Conservation (phyloP, 306 rosid genomes). For the Vigna unguiculata region DNA sequence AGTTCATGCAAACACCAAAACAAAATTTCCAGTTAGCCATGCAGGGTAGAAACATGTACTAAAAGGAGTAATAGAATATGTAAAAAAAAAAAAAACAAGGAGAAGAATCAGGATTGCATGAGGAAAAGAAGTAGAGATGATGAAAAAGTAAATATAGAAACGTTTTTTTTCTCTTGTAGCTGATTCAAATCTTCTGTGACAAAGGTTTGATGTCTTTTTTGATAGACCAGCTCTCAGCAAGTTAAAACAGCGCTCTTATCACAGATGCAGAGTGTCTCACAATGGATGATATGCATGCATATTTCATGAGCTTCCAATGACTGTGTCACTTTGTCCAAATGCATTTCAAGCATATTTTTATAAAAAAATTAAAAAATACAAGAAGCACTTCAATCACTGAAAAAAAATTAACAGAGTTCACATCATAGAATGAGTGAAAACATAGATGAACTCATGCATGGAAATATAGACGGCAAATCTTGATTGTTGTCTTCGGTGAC, state of each 20-base stretch:
- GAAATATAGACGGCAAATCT: background rate
- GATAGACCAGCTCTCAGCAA: background rate
- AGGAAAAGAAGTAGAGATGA: background rate
- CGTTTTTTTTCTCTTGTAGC: background rate
- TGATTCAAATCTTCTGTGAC: background rate
- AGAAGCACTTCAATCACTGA: background rate
- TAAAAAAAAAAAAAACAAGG: background rate
- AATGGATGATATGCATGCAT: background rate
- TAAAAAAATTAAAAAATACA: background rate
- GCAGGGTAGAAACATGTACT: background rate
- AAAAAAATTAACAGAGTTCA: background rate
- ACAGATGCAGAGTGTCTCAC: background rate
- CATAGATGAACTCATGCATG: background rate
- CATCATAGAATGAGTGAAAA: background rate
- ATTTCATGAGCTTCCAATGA: too few species aligned
- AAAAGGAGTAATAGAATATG: background rate
- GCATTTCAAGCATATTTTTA: background rate
- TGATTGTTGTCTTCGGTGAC: too few species aligned
- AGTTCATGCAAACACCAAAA: background rate
- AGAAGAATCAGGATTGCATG: background rate
- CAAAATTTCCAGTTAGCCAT: background rate
- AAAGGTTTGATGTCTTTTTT: background rate
- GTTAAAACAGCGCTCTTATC: background rate
- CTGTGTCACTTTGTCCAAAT: background rate
- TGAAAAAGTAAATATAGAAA: background rate